Evolutionary conservation across 129 eudicot species (phyloP), one percentile per base, ranked within the genome.

Genomic region (Lactuca sativa): DNA sequence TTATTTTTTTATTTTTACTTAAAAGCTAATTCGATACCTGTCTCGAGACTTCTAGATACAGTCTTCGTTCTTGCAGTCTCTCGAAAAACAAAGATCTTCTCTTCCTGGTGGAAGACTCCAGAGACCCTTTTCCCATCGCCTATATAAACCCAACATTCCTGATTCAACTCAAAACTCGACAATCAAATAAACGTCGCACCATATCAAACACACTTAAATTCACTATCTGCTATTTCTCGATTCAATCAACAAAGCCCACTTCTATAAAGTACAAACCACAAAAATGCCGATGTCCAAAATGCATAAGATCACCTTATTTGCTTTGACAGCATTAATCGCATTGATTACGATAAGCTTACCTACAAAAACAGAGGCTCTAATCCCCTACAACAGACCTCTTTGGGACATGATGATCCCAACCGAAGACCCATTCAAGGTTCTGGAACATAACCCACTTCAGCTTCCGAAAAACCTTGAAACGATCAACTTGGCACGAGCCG

Each of bases 401-500:
- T 69, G 75, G 73, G 82, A 82, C 71, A 18, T 73, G 49, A 71
- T 76, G 81, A 30, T 77, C 21, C 80, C 86, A 3, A 13, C 59
- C 4, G 80, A 66, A 10, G 86, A 84, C 56, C 89, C 89, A 25
- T 84, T 84, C 74, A 71, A 48, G 17, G 72, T 84, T 67, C 64
- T 84, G 9, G 85, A 84, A 62, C 85, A 84, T 34, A 59, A 53
- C 57, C 83, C 88, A 14, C 47, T 83, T 15, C 44, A 61, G 0
- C 59, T 83, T 17, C 71, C 80, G 0, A 84, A 68, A 56, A 78
- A 71, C 34, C n/a, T 73, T 3, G 85, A 73, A 59, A 52, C 81
- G 0, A 31, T 80, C 41, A 71, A 77, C 36, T 33, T 83, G 47
- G 80, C 88, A 49, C 81, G 85, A 14, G 88, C 79, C 25, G 85